Conservation (phyloP, 78 protist species). For the Trichosphaerium sp. region DNA sequence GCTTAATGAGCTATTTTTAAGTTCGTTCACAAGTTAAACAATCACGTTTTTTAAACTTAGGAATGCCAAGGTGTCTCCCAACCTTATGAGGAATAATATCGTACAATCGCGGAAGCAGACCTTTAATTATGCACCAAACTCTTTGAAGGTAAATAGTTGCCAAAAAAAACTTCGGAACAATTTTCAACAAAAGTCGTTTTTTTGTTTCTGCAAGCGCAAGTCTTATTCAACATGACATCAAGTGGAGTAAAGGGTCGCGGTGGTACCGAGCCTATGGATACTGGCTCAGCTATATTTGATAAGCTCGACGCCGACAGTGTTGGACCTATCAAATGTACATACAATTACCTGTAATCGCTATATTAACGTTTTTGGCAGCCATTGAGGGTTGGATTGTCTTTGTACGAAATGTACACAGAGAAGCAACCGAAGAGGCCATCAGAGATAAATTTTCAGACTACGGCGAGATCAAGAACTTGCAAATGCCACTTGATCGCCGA, state of each 20-base stretch:
- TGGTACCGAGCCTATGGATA: conserved; percentile 4
- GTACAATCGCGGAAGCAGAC: no score
- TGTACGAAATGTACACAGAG: conserved; percentile 71
- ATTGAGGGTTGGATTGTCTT: conserved; percentile 86
- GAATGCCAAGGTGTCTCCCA: no score
- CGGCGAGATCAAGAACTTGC: conserved; percentile 73
- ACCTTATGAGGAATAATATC: no score
- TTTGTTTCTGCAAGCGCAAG: no score
- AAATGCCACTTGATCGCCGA: conserved; percentile 72
- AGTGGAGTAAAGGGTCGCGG: conserved; percentile 22
- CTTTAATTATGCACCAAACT: no score
- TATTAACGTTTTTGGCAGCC: conserved; percentile 52
- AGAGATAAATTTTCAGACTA: conserved; percentile 65
- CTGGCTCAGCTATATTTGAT: conserved; percentile 5
- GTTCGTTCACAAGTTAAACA: no score
- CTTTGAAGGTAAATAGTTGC: conserved; percentile 20
- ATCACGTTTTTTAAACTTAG: no score
- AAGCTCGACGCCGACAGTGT: neutral
- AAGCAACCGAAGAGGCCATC: conserved; percentile 75
- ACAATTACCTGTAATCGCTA: neutral
- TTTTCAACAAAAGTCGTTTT: no score
- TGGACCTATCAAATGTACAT: neutral
- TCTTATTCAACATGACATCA: no score
- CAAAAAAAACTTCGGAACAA: conserved; percentile 26
- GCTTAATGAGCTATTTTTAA: no score